phyloP scores from a whole-genome alignment of 805 yeast species.

The Starmerella vaccinii region DNA sequence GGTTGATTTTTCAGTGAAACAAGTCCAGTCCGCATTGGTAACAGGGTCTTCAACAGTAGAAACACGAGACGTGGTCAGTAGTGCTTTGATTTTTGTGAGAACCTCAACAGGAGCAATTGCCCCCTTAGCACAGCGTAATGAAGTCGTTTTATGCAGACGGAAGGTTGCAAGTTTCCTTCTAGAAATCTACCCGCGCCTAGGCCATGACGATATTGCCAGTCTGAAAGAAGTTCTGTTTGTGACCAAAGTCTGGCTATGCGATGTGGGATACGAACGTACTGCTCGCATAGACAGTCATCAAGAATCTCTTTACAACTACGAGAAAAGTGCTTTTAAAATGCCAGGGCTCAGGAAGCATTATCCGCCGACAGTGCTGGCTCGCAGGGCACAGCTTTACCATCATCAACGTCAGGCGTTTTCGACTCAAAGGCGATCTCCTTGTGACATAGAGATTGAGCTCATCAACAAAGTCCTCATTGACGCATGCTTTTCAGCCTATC shows the following conservation, averaged over 20 bases:
- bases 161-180: conserved; percentile 25
- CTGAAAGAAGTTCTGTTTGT: conserved; percentile 54
- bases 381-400: conserved; percentile 63
- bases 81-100: conserved; percentile 47
- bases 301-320: conserved; percentile 44
- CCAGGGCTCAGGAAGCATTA: conserved; percentile 56
- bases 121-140: conserved; percentile 13
- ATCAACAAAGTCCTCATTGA: conserved; percentile 55
- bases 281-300: conserved; percentile 47
- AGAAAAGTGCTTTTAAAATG: conserved; percentile 51
- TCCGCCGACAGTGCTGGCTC: conserved; percentile 69
- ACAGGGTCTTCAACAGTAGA: not conserved
- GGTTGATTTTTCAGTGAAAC: conserved; percentile 27
- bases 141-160: not conserved
- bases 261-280: conserved; percentile 63
- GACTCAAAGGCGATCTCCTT: conserved; percentile 54
- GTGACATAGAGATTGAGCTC: conserved; percentile 29
- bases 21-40: not conserved
- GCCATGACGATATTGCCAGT: conserved; percentile 53
- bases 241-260: conserved; percentile 66
- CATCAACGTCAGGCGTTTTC: conserved; percentile 61
- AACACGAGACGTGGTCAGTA: conserved; percentile 43
- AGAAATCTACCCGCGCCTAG: conserved; percentile 40
- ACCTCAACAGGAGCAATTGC: conserved; percentile 61
- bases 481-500: conserved; percentile 54